Percentiles rank a stretch among this genome's conserved stretches.
These are phyloP conservation scores for Aquilaria agallochum DNA, from an alignment of 441 rosid genomes.

Conservation along the genomic window DNA sequence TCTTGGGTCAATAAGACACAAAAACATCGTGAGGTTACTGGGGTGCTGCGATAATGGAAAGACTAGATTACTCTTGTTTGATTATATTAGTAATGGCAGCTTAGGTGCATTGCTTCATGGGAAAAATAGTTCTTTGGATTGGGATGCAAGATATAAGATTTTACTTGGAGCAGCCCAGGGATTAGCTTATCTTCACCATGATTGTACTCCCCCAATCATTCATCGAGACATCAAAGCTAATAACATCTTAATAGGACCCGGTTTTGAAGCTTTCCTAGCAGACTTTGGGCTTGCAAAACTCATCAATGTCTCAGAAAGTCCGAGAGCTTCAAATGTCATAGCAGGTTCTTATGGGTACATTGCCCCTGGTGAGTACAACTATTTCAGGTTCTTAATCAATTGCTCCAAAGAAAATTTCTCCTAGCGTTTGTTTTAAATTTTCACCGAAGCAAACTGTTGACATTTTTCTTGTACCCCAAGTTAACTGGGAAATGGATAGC, in stretches of 20 bases:
- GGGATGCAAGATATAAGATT: slow-evolving; percentile 70
- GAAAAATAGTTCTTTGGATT: slow-evolving; percentile 41
- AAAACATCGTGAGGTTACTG: slow-evolving; percentile 63
- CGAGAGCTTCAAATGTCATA: slow-evolving; percentile 37
- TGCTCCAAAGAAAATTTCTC: neutral
- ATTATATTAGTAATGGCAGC: slow-evolving; percentile 66
- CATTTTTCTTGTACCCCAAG: too few relatives aligned
- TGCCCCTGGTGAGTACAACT: slow-evolving; percentile 56
- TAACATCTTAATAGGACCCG: slow-evolving; percentile 64
- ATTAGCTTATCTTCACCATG: slow-evolving; percentile 69
- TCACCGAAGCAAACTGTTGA: too few relatives aligned
- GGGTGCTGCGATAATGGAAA: slow-evolving; percentile 63
- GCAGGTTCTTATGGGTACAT: slow-evolving; percentile 82
- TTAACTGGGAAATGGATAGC: neutral
- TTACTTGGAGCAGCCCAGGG: slow-evolving; percentile 65
- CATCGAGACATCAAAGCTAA: slow-evolving; percentile 71
- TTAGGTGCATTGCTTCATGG: slow-evolving; percentile 57
- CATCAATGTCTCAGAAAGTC: slow-evolving; percentile 43
- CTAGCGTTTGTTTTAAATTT: too few relatives aligned
- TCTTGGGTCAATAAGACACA: slow-evolving; percentile 69
- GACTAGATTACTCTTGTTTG: slow-evolving; percentile 57
- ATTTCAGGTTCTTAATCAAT: neutral
- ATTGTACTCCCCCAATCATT: slow-evolving; percentile 58
- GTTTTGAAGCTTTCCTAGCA: slow-evolving; percentile 59
- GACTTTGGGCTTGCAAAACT: slow-evolving; percentile 75